Base-by-base conservation (phyloP, 2,329 filamentous ascomycete genomes). In the Aspergillus neotritici region DNA sequence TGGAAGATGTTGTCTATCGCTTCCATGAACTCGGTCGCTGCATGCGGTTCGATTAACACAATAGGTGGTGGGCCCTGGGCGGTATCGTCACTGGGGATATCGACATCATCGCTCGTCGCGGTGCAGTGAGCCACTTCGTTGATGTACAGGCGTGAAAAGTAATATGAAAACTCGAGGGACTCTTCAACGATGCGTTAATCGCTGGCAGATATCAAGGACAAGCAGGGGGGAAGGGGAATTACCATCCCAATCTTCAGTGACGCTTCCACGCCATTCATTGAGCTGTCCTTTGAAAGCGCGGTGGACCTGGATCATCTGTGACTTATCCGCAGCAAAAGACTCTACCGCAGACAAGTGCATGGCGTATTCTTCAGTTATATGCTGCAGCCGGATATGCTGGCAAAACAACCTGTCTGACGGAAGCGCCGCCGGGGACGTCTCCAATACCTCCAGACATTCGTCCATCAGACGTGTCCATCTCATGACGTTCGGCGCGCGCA, bases 401-500 rank as follows among this genome's bases (percentile, higher is more conserved):
- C 34, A 36, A 10, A 36, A n/a, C 10, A 36, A 1, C 34, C 4
- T 36, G 10, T 36, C 34, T 3, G 34, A 36, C 8, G 40, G 33
- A 15, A 42, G 14, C 4, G 40, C 34, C 2, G 12, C 40, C 4
- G 40, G 40, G 9, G 33, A 42, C 13, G 28, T 37, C 5, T 37
- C 40, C 12, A 42, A 16, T 6, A 25, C 16, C 15, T 31, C 33
- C 11, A 42, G 12, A 8, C 40, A 42, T 32, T 42, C 14, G 6
- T 37, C 40, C 40, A 42, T 42, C 13, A 15, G 29, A 13, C 16
- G 33, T 10, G 40, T 42, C 40, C 40, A 42, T 15, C 40, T 36
- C 40, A 42, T 42, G 15, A 42, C 34, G 16, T 42, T 42, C 15
- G 40, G 40, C 1, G 34, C 28, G 10, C 28, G 40, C 0, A 42